phyloP scores from a whole-genome alignment of 1,284 basidiomycete genomes.

The Cryptococcus jaspeensis region DNA sequence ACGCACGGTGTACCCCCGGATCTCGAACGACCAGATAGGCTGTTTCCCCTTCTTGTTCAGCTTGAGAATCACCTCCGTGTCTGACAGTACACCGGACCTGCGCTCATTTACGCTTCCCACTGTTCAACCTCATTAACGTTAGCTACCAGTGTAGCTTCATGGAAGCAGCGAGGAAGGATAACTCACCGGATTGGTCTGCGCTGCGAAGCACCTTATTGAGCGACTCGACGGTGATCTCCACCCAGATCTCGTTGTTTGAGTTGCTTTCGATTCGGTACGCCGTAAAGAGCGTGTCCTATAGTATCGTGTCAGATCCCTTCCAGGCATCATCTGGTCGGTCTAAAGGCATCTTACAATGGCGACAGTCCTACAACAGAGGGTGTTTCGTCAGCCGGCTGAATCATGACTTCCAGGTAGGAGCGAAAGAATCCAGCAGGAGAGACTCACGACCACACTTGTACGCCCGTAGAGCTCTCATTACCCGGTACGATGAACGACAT shows the following conservation, averaged over 20 bases:
- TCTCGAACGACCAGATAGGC: slow-evolving; percentile 46
- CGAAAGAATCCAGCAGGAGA: not conserved
- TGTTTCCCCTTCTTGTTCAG: slow-evolving; percentile 53
- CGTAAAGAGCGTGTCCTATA: slow-evolving; percentile 62
- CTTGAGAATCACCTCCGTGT: slow-evolving; percentile 72
- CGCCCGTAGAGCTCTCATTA: slow-evolving; percentile 75
- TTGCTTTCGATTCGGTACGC: slow-evolving; percentile 86
- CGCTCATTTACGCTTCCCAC: not conserved
- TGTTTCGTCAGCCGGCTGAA: not conserved
- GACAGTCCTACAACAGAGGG: not conserved
- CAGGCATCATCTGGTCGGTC: no score
- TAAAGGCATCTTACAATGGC: not conserved
- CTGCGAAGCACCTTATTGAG: slow-evolving; percentile 66
- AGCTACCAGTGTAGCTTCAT: not conserved
- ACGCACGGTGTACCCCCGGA: slow-evolving; percentile 35
- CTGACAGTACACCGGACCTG: slow-evolving; percentile 20
- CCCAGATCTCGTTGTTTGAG: slow-evolving; percentile 71
- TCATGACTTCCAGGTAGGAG: not conserved
- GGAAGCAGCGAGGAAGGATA: not conserved
- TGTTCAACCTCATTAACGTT: not conserved
- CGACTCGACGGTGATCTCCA: slow-evolving; percentile 65
- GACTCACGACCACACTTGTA: slow-evolving; percentile 89
- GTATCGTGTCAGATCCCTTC: not conserved
- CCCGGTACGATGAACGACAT: slow-evolving; percentile 74
- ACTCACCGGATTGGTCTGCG: slow-evolving; percentile 44